These are phyloP conservation scores for Azolla pinnata DNA, from an alignment of 75 land plant species.

Conservation along the genomic window DNA sequence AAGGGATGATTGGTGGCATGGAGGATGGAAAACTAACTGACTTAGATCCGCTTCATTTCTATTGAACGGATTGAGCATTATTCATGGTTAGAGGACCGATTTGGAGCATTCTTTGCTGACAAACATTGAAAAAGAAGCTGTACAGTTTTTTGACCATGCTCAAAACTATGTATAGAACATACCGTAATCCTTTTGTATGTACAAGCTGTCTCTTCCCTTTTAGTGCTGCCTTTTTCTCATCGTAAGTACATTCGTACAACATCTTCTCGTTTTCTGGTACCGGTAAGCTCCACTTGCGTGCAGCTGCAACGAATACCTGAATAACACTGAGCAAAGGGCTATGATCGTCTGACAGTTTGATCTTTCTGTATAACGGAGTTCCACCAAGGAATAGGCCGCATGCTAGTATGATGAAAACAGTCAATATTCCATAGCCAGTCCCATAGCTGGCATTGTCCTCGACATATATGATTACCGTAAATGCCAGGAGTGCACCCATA, in stretches of 20 bases:
- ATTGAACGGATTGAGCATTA: no score
- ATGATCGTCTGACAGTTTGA: slow-evolving; percentile 17
- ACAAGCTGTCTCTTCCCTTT: slow-evolving; percentile 31
- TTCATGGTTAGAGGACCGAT: no score
- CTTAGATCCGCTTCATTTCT: no score
- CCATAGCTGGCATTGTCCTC: slow-evolving; percentile 33
- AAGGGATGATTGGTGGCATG: no score
- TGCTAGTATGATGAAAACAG: slow-evolving; percentile 13
- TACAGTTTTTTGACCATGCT: no score
- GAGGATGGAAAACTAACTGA: no score
- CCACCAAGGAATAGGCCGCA: slow-evolving; percentile 13
- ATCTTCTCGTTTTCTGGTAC: slow-evolving; percentile 18
- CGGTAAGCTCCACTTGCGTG: slow-evolving; percentile 8
- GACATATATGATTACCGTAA: slow-evolving; percentile 31
- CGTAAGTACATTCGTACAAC: slow-evolving; percentile 38
- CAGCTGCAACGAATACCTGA: slow-evolving; percentile 20
- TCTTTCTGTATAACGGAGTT: slow-evolving; percentile 15
- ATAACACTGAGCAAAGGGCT: slow-evolving; percentile 31
- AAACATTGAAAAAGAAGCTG: no score
- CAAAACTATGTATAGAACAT: slow-evolving; percentile 8
- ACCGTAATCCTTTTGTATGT: slow-evolving; percentile 55
- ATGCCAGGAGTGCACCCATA: slow-evolving; percentile 20
- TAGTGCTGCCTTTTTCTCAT: slow-evolving; percentile 1
- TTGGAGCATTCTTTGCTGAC: no score
- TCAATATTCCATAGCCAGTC: slow-evolving; percentile 28